Evolutionary conservation across 768 basidiomycete species (phyloP).

Genomic region (Xerocomellus dryophilus): DNA sequence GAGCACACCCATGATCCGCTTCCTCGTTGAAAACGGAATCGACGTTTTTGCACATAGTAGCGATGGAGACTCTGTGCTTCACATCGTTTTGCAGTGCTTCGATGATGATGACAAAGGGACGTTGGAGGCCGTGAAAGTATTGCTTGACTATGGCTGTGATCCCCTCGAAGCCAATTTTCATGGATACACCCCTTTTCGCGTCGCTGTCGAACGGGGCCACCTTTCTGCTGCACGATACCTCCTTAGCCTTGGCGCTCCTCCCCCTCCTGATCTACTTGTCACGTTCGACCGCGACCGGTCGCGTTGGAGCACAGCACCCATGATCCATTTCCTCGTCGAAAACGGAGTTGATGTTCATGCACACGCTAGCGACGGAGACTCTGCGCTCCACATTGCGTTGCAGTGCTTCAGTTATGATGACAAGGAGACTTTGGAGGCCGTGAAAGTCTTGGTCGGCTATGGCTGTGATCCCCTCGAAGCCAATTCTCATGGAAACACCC

Average conservation of each 20-base stretch:
- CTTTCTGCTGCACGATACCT: not conserved
- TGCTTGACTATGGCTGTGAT: not conserved
- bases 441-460: not conserved
- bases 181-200: not conserved
- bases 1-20: not conserved
- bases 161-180: not conserved
- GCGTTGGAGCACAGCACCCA: not conserved
- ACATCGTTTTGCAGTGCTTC: not conserved
- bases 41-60: too few relatives aligned
- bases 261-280: not conserved
- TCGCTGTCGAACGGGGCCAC: not conserved
- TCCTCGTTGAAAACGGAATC: too few relatives aligned
- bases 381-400: not conserved
- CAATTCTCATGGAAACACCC: not conserved
- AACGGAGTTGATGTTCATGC: not conserved
- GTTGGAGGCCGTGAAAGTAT: not conserved
- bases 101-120: not conserved
- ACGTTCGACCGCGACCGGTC: too few relatives aligned
- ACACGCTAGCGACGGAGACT: not conserved
- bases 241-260: not conserved
- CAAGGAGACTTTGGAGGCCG: not conserved
- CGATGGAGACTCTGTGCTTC: not conserved
- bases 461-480: not conserved
- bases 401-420: not conserved
- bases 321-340: not conserved